Percentiles rank a stretch among this genome's conserved stretches.
Conservation (phyloP, 805 yeast genomes). For the Jamesozyma lodderae region DNA sequence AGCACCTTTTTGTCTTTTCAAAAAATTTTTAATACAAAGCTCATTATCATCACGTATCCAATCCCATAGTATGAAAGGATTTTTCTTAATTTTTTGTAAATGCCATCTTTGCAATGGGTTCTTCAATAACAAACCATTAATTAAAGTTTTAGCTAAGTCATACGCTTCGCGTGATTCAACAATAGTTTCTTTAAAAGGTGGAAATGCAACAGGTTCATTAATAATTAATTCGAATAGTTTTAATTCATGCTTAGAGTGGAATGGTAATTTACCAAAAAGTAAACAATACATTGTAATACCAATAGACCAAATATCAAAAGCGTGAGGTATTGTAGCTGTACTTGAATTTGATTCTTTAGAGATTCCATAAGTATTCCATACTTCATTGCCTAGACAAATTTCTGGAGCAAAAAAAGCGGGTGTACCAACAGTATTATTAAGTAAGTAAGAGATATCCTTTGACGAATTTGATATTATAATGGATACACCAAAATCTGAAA, state of each 20-base stretch:
- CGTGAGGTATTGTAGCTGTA: conserved; percentile 42
- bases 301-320: conserved; percentile 95
- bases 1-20: too few species aligned
- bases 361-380: conserved; percentile 15
- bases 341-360: conserved; percentile 32
- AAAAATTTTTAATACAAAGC: too few species aligned
- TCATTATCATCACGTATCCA: too few species aligned
- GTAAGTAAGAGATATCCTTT: conserved; percentile 58
- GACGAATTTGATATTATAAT: conserved; percentile 31
- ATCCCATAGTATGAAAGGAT: conserved; percentile 47
- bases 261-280: conserved; percentile 81
- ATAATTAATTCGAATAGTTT: conserved; percentile 70
- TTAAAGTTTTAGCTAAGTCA: conserved; percentile 43
- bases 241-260: conserved; percentile 68
- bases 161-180: conserved; percentile 35
- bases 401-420: conserved; percentile 97
- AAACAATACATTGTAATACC: conserved; percentile 89
- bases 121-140: conserved; percentile 54
- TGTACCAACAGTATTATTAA: conserved; percentile 95
- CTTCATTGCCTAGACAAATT: conserved; percentile 50
- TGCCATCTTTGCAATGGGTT: conserved; percentile 61
- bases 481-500: conserved; percentile 95
- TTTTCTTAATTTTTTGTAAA: conserved; percentile 62
- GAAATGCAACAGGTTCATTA: conserved; percentile 49
- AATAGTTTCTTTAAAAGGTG: conserved; percentile 31